phyloP scores from a whole-genome alignment of 2,329 filamentous ascomycete genomes.

The Exophiala spinifera region DNA sequence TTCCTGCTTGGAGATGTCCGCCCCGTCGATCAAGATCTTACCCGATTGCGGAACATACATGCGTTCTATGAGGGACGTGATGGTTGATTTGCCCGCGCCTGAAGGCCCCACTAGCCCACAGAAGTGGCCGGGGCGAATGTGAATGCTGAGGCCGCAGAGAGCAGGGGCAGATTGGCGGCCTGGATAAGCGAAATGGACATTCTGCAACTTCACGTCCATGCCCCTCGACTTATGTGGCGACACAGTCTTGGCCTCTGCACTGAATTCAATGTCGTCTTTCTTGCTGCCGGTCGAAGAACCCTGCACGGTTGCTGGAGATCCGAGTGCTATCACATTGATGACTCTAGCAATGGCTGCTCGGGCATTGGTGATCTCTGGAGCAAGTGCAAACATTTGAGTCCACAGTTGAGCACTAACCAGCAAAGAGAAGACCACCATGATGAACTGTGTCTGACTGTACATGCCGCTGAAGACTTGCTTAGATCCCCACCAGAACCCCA shows the following conservation, averaged over 20 bases:
- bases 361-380: conserved; percentile 70
- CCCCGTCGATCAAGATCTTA: conserved; percentile 73
- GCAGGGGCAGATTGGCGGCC: conserved; percentile 41
- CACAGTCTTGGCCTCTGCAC: conserved; percentile 10
- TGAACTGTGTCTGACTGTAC: conserved; percentile 71
- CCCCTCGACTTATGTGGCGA: conserved; percentile 39
- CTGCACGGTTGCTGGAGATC: conserved; percentile 61
- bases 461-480: conserved; percentile 63
- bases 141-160: neutral
- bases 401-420: conserved; percentile 37
- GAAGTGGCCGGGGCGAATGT: conserved; percentile 40
- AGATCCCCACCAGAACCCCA: conserved; percentile 73
- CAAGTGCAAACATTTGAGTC: conserved; percentile 36
- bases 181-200: conserved; percentile 65
- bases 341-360: conserved; percentile 76
- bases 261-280: conserved; percentile 30
- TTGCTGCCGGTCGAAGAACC: conserved; percentile 32
- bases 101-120: conserved; percentile 80
- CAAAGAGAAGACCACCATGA: conserved; percentile 43
- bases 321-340: conserved; percentile 57
- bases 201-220: conserved; percentile 51
- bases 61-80: conserved; percentile 82
- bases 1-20: conserved; percentile 68
- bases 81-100: conserved; percentile 90
- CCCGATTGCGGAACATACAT: conserved; percentile 87